These are phyloP conservation scores for Byssochlamys sp. DNA, from an alignment of 2,329 filamentous ascomycete species.

Conservation along the genomic window DNA sequence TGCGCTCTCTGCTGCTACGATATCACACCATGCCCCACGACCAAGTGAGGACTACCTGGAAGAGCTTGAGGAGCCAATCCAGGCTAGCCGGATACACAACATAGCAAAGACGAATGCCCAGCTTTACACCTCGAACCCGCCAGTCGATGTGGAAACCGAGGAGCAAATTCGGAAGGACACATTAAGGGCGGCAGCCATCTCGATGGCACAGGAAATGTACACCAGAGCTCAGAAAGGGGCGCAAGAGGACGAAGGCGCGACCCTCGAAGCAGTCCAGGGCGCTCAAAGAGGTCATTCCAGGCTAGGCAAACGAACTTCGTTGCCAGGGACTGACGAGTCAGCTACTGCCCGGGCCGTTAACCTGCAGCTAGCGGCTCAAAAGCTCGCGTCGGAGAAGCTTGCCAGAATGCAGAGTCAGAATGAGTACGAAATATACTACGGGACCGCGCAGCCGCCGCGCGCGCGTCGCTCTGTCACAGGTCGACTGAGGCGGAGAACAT, in stretches of 20 bases:
- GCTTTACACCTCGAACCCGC: conserved; percentile 70
- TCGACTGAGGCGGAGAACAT: conserved; percentile 54
- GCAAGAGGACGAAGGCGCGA: conserved; percentile 11
- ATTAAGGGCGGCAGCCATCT: conserved; percentile 70
- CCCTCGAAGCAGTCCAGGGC: conserved; percentile 14
- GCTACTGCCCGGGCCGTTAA: conserved; percentile 25
- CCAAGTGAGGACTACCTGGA: conserved; percentile 38
- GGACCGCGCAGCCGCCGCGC: conserved; percentile 42
- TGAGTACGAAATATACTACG: conserved; percentile 68
- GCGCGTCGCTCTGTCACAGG: conserved; percentile 45
- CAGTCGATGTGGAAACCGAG: conserved; percentile 60
- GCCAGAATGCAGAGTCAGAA: conserved; percentile 67
- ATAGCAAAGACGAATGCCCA: conserved; percentile 60
- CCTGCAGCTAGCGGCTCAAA: conserved; percentile 79
- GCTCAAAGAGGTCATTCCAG: conserved; percentile 28
- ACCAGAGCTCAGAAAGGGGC: conserved; percentile 43
- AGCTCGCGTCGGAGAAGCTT: conserved; percentile 71
- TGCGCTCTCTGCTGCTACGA: conserved; percentile 63
- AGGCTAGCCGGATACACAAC: conserved; percentile 55
- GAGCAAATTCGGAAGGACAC: conserved; percentile 64
- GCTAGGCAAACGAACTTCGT: conserved; percentile 22
- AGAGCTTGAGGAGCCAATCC: conserved; percentile 33
- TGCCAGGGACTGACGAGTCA: conserved; percentile 15
- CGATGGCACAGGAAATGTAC: conserved; percentile 86
- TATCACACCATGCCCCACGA: conserved; percentile 45